Base-by-base conservation (phyloP, 2,329 filamentous ascomycete species). In the Penicillium brevicompactum region DNA sequence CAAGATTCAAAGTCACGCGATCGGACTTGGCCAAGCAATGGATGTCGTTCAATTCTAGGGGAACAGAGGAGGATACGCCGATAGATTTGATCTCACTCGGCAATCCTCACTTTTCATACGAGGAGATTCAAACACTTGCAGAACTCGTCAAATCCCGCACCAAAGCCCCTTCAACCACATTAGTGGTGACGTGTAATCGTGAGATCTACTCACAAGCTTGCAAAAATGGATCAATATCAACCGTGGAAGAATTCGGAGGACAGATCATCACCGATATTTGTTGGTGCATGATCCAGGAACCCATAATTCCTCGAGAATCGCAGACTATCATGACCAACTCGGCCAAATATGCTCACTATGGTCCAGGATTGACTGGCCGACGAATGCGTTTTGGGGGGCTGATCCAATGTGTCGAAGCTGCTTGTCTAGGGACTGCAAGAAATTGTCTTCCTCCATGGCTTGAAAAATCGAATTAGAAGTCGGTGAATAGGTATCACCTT, bases 241-340 rank as follows among this genome's bases (percentile, higher is more conserved):
- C 48, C 6, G 38, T 80, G 2, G 63, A 74, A 13, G 32, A 13
- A 0, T 79, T 79, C 48, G 77, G 78, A 0, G 75, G 65, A 1
- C 62, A 67, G 21, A 49, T 79, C 4, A 63, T 80, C 11, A 79
- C 73, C 0, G 77, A 81, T 56, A 79, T 76, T 0, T 80, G 78
- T 50, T 80, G 78, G 78, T 80, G 78, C 56, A 77, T 80, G 74
- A 71, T 80, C 14, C 51, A 54, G 1, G 74, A 79, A 43, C 76
- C 77, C 0, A 61, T 76, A 0, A 73, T 80, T 8, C 68, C 67
- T 3, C 34, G 6, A 0, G 9, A 47, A 2, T 56, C 64, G 0
- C 60, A 62, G 2, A 68, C 61, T 1, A 73, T 80, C 51, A 73
- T 77, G 76, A 79, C 73, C 0, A 80, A 80, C 48, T 80, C 78